Base-by-base conservation (phyloP, 2,329 filamentous ascomycete genomes). In the Zymoseptoria tritici region DNA sequence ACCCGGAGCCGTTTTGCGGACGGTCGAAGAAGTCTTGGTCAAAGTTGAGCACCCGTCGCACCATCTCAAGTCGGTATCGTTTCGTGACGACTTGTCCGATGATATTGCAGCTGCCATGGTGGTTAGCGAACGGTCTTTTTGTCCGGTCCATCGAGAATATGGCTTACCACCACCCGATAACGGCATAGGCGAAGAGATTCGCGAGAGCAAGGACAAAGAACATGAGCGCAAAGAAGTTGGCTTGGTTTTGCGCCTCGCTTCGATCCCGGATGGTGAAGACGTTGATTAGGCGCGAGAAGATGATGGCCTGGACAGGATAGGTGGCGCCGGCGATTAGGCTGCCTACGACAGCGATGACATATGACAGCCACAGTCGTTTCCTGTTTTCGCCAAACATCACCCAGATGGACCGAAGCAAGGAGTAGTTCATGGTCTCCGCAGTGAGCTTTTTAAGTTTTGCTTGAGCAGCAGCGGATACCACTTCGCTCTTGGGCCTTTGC, bases 191-290 rank as follows among this genome's bases (percentile, higher is more conserved):
- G 3, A 75, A 50, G 0, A 75, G 70, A 31, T 80, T 78, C 1
- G 71, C 78, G 8, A 83, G 63, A 0, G 81, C 80, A 5, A 83
- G 75, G 7, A 83, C 69, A 66, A 83, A 81, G 67, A 83, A 82
- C 79, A 83, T 83, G 11, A 83, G 73, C 0, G 79, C 74, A 70
- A 77, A 83, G 66, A 83, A 82, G 63, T 83, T 75, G 9, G 76
- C 78, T 56, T 75, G 69, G 1, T 74, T 60, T 20, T 74, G 70
- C 3, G 77, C 75, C 61, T 73, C 68, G 11, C 58, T 42, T 8
- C 69, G 56, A 0, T 76, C 73, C 4, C 60, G 13, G 70, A 73
- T 42, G 77, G 71, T 74, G 60, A 83, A 84, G 2, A 79, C 78
- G 51, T 75, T 66, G 46, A 82, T 74, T 1, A 82, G 68, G 8